Base-by-base conservation (phyloP, 2,329 filamentous ascomycete species). In the Monilinia fructigena region DNA sequence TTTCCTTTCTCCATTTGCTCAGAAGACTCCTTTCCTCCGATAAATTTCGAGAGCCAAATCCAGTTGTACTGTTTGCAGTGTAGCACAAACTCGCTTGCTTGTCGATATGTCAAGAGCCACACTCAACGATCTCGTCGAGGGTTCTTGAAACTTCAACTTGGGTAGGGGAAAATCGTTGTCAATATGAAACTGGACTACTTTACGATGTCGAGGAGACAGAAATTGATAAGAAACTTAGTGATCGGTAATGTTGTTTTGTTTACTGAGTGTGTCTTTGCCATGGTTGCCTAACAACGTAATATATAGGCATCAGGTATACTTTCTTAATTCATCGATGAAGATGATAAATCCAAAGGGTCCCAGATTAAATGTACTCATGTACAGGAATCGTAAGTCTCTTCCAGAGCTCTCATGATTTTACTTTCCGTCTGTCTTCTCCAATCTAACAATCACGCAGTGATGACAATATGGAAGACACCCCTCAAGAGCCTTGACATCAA, bases 161-260 rank as follows among this genome's bases (percentile, higher is more conserved):
- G 89, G 4, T 97, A 95, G 86, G 88, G 6, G 88, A 93, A 97
- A 63, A 86, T 98, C 70, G 89, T 89, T 4, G 80, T 98, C 67
- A 90, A 85, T 74, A 86, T 66, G 89, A 92, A 8, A 81, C 85
- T 12, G 89, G 89, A 61, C 82, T 93, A n/a, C 82, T 98, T 53
- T 98, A 96, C 73, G 95, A 98, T 73, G 86, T 89, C 0, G 95
- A 98, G 66, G 86, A 96, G 74, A 92, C 92, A 5, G 91, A 96
- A 66, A 96, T 80, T 98, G 0, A 82, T 1, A 96, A 92, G 80
- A 93, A 90, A 68, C 83, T 99, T 61, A 82, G 78, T 35, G 91
- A 97, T 97, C 11, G 91, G 86, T 86, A 80, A 80, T 72, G 80
- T 66, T 23, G 16, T 20, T 23, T 60, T 35, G 10, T 35, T 55